Percentiles rank a stretch among this genome's conserved stretches.
phyloP scores from a whole-genome alignment of 2,329 filamentous ascomycete species.

The Fusarium annulatum region DNA sequence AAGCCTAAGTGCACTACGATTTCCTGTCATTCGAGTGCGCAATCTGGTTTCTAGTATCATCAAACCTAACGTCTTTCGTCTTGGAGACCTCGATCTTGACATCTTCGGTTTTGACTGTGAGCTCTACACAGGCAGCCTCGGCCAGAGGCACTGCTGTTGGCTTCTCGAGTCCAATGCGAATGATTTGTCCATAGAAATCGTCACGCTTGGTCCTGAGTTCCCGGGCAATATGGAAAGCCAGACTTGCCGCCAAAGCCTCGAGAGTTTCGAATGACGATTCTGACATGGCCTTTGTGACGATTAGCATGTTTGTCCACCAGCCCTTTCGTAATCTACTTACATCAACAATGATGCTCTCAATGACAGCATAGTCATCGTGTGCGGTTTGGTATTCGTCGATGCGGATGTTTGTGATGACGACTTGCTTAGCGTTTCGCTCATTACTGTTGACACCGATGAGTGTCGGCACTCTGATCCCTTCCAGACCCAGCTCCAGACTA shows the following conservation, averaged over 20 bases:
- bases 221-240: constrained; percentile 58
- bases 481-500: constrained; percentile 59
- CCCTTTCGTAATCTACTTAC: constrained; percentile 55
- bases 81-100: constrained; percentile 30
- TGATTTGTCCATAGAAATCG: constrained; percentile 55
- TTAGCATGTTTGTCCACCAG: neutral
- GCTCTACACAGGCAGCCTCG: constrained; percentile 75
- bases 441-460: constrained; percentile 79
- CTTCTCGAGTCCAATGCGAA: constrained; percentile 75
- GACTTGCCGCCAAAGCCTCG: constrained; percentile 66
- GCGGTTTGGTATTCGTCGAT: constrained; percentile 63
- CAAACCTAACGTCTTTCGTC: constrained; percentile 17
- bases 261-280: constrained; percentile 71
- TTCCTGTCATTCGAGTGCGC: constrained; percentile 2
- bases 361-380: constrained; percentile 62
- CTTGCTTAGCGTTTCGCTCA: constrained; percentile 74
- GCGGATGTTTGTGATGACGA: constrained; percentile 71
- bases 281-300: constrained; percentile 59
- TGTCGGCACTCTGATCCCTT: constrained; percentile 70
- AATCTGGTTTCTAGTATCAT: constrained; percentile 22
- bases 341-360: constrained; percentile 72
- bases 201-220: constrained; percentile 50
- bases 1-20: neutral
- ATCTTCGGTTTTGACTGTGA: constrained; percentile 46
- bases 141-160: constrained; percentile 79